Evolutionary conservation across 805 yeast species (phyloP), one percentile per base, ranked within the genome.

Genomic region (Kodamaea nitidulidarum): DNA sequence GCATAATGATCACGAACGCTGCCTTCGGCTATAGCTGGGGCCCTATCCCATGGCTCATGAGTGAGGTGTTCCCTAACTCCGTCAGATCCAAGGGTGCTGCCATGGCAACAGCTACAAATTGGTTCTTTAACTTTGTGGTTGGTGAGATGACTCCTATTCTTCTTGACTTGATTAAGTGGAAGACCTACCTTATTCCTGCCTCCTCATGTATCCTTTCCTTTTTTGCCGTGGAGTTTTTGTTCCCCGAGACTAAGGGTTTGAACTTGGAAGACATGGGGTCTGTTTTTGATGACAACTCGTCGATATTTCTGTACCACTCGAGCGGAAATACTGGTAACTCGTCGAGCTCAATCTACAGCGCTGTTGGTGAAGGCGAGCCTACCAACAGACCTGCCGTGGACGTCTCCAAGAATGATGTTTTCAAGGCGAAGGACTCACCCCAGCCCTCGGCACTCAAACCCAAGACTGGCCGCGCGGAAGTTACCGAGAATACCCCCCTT

Each of bases 11-110:
- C 11, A 86, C 81, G 66, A 88, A 87, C 54, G 85, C 95, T 1
- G 79, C 80, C 3, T 88, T 88, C 63, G 96, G 96, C 12, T 80
- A 78, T 53, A 81, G 91, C 39, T 90, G 96, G 95, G 97, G 96
- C 7, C 95, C 96, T 3, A 80, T 88, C 39, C 95, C 95, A 9
- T 88, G 96, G 96, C 62, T 83, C 30, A 87, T 90, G 49, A 82
- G 86, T 44, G 96, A 87, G 62, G 87, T 90, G 35, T 73, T 88
- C 39, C 96, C 96, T 0, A 75, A 85, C 46, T 71, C 81, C 14
- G 87, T 88, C 8, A 75, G 97, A 39, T 87, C 95, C 3, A 84
- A 88, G 51, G 95, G 96, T 42, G 95, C 95, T 0, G 86, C 95
- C 2, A 66, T 87, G 45, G 83, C 95, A 0, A 88, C 96, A 1